phyloP scores from a whole-genome alignment of 169 alveolate species.

The Eimeria sp. region DNA sequence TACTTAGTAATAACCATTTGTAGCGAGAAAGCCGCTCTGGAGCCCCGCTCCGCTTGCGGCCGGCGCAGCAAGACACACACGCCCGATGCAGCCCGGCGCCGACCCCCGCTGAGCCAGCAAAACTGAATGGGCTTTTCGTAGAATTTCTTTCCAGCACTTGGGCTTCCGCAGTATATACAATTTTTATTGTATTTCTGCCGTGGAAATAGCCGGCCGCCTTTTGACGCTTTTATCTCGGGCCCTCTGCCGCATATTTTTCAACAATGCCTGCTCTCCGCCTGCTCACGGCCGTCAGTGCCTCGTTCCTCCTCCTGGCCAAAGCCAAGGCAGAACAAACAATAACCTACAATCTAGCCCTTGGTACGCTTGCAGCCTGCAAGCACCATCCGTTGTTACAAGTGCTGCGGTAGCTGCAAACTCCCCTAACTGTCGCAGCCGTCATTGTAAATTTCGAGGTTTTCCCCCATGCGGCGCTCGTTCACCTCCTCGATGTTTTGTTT shows the following conservation, averaged over 20 bases:
- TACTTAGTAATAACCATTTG: too few species aligned
- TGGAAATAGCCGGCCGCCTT: neutral
- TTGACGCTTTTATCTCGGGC: neutral
- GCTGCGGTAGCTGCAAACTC: neutral
- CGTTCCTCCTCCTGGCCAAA: neutral
- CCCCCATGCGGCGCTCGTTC: too few species aligned
- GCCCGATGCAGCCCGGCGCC: neutral
- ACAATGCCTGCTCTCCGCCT: neutral
- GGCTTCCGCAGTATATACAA: neutral
- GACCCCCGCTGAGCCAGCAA: neutral
- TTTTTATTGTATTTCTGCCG: neutral
- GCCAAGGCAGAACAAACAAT: neutral
- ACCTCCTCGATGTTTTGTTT: too few species aligned
- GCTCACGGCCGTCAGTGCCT: conserved; percentile 18
- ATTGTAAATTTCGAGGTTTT: too few species aligned
- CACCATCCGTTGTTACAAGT: neutral
- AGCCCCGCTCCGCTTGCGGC: too few species aligned
- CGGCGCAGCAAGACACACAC: neutral
- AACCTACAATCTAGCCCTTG: neutral
- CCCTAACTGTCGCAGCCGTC: neutral
- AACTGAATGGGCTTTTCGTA: neutral
- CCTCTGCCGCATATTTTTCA: neutral
- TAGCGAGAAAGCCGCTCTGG: too few species aligned
- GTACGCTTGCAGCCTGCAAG: neutral
- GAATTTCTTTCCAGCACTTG: too few species aligned